Conservation (phyloP, 225 moss, liverwort and hornwort species). For the Pleurozium schreberi region DNA sequence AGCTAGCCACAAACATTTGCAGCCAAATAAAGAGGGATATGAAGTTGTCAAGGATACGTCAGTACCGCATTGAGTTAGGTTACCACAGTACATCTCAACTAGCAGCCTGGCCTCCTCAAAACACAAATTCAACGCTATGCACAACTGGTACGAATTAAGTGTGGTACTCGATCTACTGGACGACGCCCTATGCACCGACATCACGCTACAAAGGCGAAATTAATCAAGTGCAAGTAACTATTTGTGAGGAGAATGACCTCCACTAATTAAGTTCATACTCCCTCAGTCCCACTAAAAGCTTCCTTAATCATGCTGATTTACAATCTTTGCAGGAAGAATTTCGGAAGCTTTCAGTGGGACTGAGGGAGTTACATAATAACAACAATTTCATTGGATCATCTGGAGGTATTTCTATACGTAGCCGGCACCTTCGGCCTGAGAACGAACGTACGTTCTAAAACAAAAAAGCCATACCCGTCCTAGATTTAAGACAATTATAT, state of each 20-base stretch:
- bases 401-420: not conserved
- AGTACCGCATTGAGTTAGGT: not conserved
- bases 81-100: not conserved
- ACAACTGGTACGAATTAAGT: no score
- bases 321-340: no score
- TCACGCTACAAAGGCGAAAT: not conserved
- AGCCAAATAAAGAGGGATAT: not conserved
- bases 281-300: no score
- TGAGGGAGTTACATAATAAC: no score
- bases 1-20: not conserved
- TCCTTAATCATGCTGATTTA: no score
- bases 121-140: no score
- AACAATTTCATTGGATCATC: not conserved
- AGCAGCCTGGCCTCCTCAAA: no score
- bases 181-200: not conserved
- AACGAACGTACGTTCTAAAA: not conserved
- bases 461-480: no score
- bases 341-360: no score
- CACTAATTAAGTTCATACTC: not conserved
- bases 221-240: not conserved
- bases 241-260: not conserved
- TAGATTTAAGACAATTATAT: not conserved
- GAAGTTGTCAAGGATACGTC: no score
- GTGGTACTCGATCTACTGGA: no score
- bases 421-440: not conserved